Evolutionary conservation across 2,329 filamentous ascomycete genomes (phyloP), one percentile per base, ranked within the genome.

Genomic region (Emergomyces orientalis): DNA sequence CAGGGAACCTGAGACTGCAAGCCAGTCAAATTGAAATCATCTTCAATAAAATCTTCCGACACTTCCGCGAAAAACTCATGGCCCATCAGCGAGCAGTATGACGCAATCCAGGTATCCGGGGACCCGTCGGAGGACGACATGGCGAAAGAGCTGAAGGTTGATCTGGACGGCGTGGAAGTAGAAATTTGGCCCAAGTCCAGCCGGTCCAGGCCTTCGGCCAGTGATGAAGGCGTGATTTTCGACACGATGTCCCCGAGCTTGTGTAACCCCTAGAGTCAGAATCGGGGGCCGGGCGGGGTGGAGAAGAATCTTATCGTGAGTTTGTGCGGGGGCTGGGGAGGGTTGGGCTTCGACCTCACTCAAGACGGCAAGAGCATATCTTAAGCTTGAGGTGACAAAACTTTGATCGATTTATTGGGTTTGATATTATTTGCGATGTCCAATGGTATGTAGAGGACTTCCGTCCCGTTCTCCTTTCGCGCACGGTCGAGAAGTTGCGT

Each of bases 51-150:
- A 73, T 99, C 94, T 78, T 99, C 94, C 55, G 91, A 94, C 59
- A 99, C 93, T 80, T 99, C 94, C 66, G 94, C 94, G 77, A 99
- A 99, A 80, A 97, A 99, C 77, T 99, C 94, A 75, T 99, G 94
- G 65, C 94, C 94, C 65, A 97, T 84, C 55, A 97, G 82, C 47
- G 90, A 91, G 81, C 94, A 99, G 77, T 97, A 99, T 63, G 92
- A 95, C 67, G 91, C 89, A 80, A 99, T 97, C 94, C 94, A 99
- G 62, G 92, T 96, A 81, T 99, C 94, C 69, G 83, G 81, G 52
- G 83, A 81, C 67, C 74, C 75, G 58, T 75, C 77, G 63, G 75
- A 75, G 63, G 75, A 75, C 65, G 76, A 78, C 75, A 77, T 78
- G 67, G 75, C 72, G 72, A 75, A 76, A 41, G 73, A 76, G 63